Conservation (phyloP, 2,329 filamentous ascomycete genomes). For the Tolypocladium guangdongense region DNA sequence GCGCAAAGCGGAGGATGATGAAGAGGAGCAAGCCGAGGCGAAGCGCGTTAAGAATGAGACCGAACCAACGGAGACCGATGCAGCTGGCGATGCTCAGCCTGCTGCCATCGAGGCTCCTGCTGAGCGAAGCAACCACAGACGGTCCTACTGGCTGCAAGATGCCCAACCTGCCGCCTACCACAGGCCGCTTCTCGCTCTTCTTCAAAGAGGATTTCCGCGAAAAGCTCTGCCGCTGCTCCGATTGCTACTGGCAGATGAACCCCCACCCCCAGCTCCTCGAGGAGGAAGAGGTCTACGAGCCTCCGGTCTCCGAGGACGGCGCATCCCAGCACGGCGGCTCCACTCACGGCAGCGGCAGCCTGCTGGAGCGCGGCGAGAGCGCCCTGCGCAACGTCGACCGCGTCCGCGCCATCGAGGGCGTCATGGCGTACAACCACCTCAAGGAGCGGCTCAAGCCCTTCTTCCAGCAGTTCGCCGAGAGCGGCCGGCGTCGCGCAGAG, state of each 20-base stretch:
- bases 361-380: conserved; percentile 86
- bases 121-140: conserved; percentile 7
- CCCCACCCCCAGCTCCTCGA: conserved; percentile 74
- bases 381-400: conserved; percentile 87
- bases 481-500: conserved; percentile 79
- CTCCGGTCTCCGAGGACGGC: conserved; percentile 62
- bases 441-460: conserved; percentile 95
- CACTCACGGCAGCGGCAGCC: conserved; percentile 63
- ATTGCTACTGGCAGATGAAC: conserved; percentile 66
- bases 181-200: conserved; percentile 67
- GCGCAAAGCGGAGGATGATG: conserved; percentile 52
- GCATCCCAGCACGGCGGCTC: conserved; percentile 43
- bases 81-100: background rate
- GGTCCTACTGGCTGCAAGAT: conserved; percentile 44
- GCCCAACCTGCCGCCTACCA: conserved; percentile 41
- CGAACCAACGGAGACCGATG: background rate
- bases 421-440: conserved; percentile 95
- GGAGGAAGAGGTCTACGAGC: conserved; percentile 90
- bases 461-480: conserved; percentile 87
- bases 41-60: conserved; percentile 44
- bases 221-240: conserved; percentile 67
- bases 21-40: conserved; percentile 19
- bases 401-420: conserved; percentile 86
- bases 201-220: conserved; percentile 69
- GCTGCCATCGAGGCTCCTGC: background rate